These are phyloP conservation scores for Trichoderma sp. DNA, from an alignment of 2,329 filamentous ascomycete genomes.

Conservation along the genomic window DNA sequence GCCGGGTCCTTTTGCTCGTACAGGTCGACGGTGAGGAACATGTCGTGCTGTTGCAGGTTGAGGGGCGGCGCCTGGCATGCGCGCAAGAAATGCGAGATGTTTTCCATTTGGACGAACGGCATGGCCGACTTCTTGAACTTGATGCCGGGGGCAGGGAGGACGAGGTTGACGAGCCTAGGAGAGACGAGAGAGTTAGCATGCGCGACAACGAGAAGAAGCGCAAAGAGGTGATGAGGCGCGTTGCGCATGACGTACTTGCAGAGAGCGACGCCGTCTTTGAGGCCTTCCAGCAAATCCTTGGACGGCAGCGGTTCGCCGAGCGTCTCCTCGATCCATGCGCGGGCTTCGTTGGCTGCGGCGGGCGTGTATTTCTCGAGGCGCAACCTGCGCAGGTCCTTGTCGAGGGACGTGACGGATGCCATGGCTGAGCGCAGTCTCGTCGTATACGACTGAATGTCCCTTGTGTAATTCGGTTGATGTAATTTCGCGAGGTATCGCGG, in stretches of 20 bases:
- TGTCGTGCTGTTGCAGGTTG: constrained; percentile 87
- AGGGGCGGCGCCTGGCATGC: constrained; percentile 84
- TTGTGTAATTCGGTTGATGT: neutral
- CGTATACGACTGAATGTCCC: neutral
- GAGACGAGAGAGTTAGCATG: constrained; percentile 3
- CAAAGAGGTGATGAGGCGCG: neutral
- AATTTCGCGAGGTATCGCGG: neutral
- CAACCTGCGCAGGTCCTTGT: constrained; percentile 92
- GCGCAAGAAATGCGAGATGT: constrained; percentile 92
- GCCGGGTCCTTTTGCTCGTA: constrained; percentile 95
- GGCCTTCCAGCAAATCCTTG: constrained; percentile 76
- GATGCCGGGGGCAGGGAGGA: constrained; percentile 73
- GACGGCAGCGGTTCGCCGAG: constrained; percentile 72
- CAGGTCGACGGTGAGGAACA: constrained; percentile 95
- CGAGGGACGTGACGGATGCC: constrained; percentile 91
- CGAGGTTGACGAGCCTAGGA: constrained; percentile 78
- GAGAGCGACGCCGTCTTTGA: constrained; percentile 89
- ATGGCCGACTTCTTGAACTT: constrained; percentile 90
- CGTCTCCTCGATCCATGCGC: constrained; percentile 80
- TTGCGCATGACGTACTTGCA: constrained; percentile 70
- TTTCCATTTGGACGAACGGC: constrained; percentile 99
- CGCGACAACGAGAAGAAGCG: neutral
- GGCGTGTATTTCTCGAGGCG: constrained; percentile 93
- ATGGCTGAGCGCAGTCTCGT: constrained; percentile 51
- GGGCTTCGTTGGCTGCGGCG: constrained; percentile 81